These are phyloP conservation scores for Puya raimondii DNA, from an alignment of 176 grass and related monocot species.

Conservation along the genomic window DNA sequence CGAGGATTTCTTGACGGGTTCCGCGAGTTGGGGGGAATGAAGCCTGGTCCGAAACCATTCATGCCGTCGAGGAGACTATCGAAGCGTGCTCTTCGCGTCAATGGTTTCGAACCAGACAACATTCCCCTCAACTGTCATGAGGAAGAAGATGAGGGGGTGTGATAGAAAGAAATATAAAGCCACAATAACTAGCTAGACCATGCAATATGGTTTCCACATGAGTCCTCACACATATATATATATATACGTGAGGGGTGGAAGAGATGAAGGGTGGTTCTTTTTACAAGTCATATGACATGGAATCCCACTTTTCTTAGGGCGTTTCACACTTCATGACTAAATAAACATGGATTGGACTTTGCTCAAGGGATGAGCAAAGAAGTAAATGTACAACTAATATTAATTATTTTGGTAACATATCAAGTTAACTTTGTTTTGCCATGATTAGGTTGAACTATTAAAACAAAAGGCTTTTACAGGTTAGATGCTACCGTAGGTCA, in stretches of 20 bases:
- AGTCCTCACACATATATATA: not conserved
- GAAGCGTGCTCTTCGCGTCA: not conserved
- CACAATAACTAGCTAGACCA: not conserved
- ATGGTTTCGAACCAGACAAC: slow-evolving; percentile 88
- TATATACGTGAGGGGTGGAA: too few species aligned
- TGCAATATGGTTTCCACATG: slow-evolving; percentile 1
- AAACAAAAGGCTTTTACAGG: not conserved
- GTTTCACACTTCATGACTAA: not conserved
- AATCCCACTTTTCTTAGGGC: slow-evolving; percentile 4
- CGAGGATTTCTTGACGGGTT: slow-evolving; percentile 8
- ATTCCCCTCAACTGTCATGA: slow-evolving; percentile 78
- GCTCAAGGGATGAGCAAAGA: not conserved
- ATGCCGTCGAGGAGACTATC: not conserved
- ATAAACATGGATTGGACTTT: not conserved
- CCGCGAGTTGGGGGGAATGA: slow-evolving; percentile 94
- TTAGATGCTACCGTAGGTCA: slow-evolving; percentile 3
- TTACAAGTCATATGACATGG: not conserved
- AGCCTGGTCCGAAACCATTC: slow-evolving; percentile 95
- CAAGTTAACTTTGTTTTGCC: not conserved
- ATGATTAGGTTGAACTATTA: too few species aligned
- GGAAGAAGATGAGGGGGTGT: not conserved
- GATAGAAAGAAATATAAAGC: slow-evolving; percentile 1
- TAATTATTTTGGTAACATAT: slow-evolving; percentile 1
- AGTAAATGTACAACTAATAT: not conserved
- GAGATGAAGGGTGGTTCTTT: not conserved